A percentile compares a stretch with the other conserved stretches of the same genome.
phyloP scores from a whole-genome alignment of 352 stramenopile species.

The Elongisporangium undulatum region DNA sequence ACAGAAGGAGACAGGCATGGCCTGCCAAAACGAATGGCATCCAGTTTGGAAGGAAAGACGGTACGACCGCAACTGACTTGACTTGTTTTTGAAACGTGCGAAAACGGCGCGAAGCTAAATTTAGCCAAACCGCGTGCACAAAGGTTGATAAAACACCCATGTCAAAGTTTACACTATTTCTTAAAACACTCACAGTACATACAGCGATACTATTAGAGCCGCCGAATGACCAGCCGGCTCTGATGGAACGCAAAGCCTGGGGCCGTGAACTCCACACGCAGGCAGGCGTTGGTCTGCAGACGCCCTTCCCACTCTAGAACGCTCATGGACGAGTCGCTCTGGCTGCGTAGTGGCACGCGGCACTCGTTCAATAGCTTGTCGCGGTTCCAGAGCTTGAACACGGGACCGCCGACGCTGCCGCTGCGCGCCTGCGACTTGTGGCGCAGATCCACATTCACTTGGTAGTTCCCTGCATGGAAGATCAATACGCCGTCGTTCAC shows the following conservation, averaged over 20 bases:
- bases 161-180: neutral
- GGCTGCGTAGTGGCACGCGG: slow-evolving; percentile 25
- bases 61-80: neutral
- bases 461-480: slow-evolving; percentile 25
- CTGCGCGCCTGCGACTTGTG: slow-evolving; percentile 31
- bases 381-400: slow-evolving; percentile 34
- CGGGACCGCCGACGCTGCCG: slow-evolving; percentile 12
- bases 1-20: neutral
- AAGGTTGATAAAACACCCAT: neutral
- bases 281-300: slow-evolving; percentile 22
- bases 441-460: slow-evolving; percentile 39
- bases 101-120: neutral
- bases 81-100: neutral
- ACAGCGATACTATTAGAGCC: slow-evolving; percentile 9
- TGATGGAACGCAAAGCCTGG: slow-evolving; percentile 39
- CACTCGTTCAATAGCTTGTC: slow-evolving; percentile 37
- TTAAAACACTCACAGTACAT: neutral
- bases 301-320: slow-evolving; percentile 27
- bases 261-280: slow-evolving; percentile 37
- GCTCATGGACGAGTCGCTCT: slow-evolving; percentile 35
- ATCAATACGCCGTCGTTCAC: slow-evolving; percentile 28
- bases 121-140: neutral
- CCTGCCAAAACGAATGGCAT: neutral
- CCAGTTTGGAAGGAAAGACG: neutral
- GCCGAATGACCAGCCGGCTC: slow-evolving; percentile 29